These are phyloP conservation scores for Miamiensis avidus DNA, from an alignment of 169 alveolate species.

Conservation along the genomic window DNA sequence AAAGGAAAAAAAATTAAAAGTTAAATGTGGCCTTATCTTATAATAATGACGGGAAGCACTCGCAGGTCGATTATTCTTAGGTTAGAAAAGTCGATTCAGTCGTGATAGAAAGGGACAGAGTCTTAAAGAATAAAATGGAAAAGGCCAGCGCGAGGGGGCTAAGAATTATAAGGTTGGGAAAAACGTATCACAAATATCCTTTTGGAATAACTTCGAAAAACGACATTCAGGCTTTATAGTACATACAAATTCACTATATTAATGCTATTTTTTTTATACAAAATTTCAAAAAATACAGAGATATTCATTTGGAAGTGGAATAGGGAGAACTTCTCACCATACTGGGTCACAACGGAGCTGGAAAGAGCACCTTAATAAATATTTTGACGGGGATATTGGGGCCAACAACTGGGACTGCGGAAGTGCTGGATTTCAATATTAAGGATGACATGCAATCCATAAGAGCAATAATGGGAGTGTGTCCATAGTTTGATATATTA, in stretches of 20 bases:
- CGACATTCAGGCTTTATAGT: slow-evolving; percentile 72
- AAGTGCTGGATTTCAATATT: slow-evolving; percentile 68
- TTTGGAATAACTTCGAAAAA: slow-evolving; percentile 46
- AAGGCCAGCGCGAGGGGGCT: slow-evolving; percentile 57
- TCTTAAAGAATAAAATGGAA: slow-evolving; percentile 27
- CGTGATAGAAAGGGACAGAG: slow-evolving; percentile 52
- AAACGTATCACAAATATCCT: slow-evolving; percentile 53
- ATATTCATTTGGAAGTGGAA: slow-evolving; percentile 74
- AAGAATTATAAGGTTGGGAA: slow-evolving; percentile 53
- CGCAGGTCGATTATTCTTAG: slow-evolving; percentile 14
- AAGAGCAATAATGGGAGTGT: slow-evolving; percentile 67
- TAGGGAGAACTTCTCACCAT: slow-evolving; percentile 85
- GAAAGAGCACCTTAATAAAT: slow-evolving; percentile 90
- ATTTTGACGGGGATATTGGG: slow-evolving; percentile 71
- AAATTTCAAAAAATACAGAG: no score
- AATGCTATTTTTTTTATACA: no score
- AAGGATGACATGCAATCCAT: slow-evolving; percentile 71
- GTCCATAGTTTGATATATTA: slow-evolving; percentile 82
- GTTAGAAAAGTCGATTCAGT: slow-evolving; percentile 23
- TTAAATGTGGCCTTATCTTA: not conserved
- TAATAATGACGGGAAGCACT: not conserved
- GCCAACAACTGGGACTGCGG: slow-evolving; percentile 78
- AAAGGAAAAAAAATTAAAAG: not conserved
- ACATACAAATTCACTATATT: no score
- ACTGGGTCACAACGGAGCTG: slow-evolving; percentile 95